A percentile compares a stretch with the other conserved stretches of the same genome.
Conservation (phyloP, 2,329 filamentous ascomycete genomes). For the Calonectria fujianensis region DNA sequence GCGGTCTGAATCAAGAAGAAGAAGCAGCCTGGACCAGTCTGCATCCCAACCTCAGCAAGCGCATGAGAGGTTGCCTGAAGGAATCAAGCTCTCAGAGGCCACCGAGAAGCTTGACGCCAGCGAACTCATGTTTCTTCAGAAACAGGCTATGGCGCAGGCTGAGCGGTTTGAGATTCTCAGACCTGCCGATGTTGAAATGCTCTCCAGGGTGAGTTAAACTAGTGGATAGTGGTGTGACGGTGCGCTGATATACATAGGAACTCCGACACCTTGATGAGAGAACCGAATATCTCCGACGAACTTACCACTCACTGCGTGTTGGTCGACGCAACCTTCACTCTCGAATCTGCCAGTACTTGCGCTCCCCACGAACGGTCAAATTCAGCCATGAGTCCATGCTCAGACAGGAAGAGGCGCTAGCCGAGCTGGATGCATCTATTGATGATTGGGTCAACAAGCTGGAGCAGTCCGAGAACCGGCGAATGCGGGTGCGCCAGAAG, state of each 20-base stretch:
- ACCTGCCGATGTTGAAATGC: conserved; percentile 76
- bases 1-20: conserved; percentile 65
- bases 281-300: conserved; percentile 85
- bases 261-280: conserved; percentile 85
- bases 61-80: conserved; percentile 77
- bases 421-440: conserved; percentile 85
- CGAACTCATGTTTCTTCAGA: conserved; percentile 72
- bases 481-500: conserved; percentile 85
- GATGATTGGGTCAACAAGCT: conserved; percentile 88
- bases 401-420: conserved; percentile 86
- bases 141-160: conserved; percentile 78
- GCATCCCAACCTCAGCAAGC: conserved; percentile 59
- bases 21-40: conserved; percentile 69
- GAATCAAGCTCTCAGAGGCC: conserved; percentile 74
- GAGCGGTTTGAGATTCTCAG: conserved; percentile 79
- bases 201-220: conserved; percentile 74
- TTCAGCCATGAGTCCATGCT: conserved; percentile 85
- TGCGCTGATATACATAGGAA: conserved; percentile 69
- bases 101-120: conserved; percentile 65
- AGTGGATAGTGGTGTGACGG: not conserved
- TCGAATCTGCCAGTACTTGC: conserved; percentile 85
- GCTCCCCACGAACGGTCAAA: conserved; percentile 80
- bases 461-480: conserved; percentile 86
- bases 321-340: conserved; percentile 85
- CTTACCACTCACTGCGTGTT: conserved; percentile 83